These are phyloP conservation scores for Bruguiera gymnorhiza DNA, from an alignment of 345 rosid species.

Conservation along the genomic window DNA sequence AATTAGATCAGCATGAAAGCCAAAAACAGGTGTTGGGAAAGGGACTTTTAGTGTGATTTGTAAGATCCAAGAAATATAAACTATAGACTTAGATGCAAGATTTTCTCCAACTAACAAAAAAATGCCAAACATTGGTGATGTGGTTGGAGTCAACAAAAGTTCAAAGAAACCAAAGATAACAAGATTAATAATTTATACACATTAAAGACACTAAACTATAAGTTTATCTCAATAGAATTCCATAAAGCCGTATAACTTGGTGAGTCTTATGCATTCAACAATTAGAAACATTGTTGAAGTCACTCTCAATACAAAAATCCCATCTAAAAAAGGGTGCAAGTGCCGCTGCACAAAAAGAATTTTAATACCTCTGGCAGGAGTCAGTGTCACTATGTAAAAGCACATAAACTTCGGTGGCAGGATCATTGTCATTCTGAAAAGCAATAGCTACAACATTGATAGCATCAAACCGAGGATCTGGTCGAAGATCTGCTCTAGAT, in stretches of 20 bases:
- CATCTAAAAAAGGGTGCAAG: background rate
- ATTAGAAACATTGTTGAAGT: background rate
- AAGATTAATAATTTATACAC: background rate
- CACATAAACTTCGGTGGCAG: constrained; percentile 42
- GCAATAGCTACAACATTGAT: constrained; percentile 63
- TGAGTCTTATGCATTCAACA: background rate
- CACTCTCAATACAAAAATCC: background rate
- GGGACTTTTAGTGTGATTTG: background rate
- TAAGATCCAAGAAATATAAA: too few species aligned
- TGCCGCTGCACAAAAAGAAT: background rate
- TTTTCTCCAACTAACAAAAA: too few species aligned
- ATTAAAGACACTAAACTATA: background rate
- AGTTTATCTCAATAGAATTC: background rate
- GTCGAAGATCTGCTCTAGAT: constrained; percentile 80
- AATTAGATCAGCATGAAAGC: constrained; percentile 10
- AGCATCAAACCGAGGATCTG: constrained; percentile 89
- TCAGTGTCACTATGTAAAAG: constrained; percentile 50
- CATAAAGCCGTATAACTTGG: background rate
- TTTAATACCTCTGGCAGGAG: constrained; percentile 48
- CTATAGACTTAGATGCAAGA: too few species aligned
- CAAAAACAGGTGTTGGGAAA: constrained; percentile 2
- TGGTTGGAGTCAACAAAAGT: too few species aligned
- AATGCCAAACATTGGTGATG: too few species aligned
- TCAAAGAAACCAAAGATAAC: too few species aligned
- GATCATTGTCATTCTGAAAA: constrained; percentile 60